phyloP scores from a whole-genome alignment of 1,284 basidiomycete genomes.

The Cutaneotrichosporon sp. region DNA sequence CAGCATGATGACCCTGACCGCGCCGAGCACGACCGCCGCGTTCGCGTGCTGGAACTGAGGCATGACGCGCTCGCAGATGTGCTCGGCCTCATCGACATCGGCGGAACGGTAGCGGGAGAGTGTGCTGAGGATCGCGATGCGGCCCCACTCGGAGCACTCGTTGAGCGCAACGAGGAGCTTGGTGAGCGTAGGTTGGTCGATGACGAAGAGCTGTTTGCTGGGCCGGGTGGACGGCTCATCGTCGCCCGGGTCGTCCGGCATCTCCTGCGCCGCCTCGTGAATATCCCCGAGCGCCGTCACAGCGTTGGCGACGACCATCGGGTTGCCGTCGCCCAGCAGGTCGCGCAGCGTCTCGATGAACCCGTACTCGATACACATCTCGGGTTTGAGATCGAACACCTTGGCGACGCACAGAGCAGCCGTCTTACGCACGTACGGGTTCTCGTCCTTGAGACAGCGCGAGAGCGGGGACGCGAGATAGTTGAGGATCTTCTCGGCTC shows the following conservation, averaged over 20 bases:
- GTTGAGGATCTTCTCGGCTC: constrained; percentile 98
- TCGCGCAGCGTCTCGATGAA: constrained; percentile 81
- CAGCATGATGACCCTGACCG: constrained; percentile 97
- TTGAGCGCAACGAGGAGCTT: constrained; percentile 94
- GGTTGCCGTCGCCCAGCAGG: constrained; percentile 77
- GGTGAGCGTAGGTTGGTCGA: constrained; percentile 76
- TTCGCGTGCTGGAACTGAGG: constrained; percentile 99
- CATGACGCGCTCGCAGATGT: constrained; percentile 96
- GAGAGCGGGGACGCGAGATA: constrained; percentile 92
- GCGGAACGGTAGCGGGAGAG: constrained; percentile 76
- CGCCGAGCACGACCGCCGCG: constrained; percentile 88
- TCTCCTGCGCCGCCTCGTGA: constrained; percentile 59
- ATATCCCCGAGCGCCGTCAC: constrained; percentile 96
- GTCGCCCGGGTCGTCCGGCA: constrained; percentile 39
- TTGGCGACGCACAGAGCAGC: constrained; percentile 94
- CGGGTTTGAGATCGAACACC: constrained; percentile 93
- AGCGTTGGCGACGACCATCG: constrained; percentile 98
- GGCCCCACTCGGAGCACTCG: constrained; percentile 98
- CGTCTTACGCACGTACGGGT: constrained; percentile 96
- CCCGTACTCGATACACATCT: constrained; percentile 90
- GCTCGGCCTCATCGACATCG: constrained; percentile 93
- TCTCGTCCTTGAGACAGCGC: constrained; percentile 87
- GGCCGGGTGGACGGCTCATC: constrained; percentile 60
- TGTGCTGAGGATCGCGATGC: constrained; percentile 86
- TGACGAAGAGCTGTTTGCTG: constrained; percentile 62